Evolutionary conservation across 768 basidiomycete species (phyloP).

Genomic region (Chalciporus chontae): DNA sequence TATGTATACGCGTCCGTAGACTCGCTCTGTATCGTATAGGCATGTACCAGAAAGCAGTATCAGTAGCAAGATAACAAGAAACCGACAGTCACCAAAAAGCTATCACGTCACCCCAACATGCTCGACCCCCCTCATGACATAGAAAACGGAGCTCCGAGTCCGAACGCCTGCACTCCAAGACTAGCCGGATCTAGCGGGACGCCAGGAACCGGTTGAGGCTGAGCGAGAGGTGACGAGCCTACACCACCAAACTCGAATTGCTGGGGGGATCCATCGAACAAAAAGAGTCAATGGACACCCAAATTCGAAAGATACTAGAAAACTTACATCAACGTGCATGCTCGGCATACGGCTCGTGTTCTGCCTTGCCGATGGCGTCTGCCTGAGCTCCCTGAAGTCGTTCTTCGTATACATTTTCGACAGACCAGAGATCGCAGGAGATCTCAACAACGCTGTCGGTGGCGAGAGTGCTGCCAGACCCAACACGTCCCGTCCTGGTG

Average conservation of each 20-base stretch:
- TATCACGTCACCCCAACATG: too few relatives aligned
- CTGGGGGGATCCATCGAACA: slow-evolving; percentile 9
- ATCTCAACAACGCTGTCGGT: slow-evolving; percentile 64
- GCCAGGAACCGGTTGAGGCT: slow-evolving; percentile 19
- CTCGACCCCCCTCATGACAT: slow-evolving; percentile 14
- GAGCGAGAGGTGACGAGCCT: slow-evolving; percentile 29
- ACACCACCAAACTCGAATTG: slow-evolving; percentile 33
- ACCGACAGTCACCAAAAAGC: too few relatives aligned
- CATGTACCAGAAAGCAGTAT: background rate
- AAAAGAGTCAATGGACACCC: background rate
- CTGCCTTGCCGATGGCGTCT: slow-evolving; percentile 63
- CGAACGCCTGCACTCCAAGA: slow-evolving; percentile 19
- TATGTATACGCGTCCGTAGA: background rate
- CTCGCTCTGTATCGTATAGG: background rate
- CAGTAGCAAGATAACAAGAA: too few relatives aligned
- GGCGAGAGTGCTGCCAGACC: slow-evolving; percentile 67
- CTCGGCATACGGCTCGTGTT: slow-evolving; percentile 87
- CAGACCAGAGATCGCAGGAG: slow-evolving; percentile 69
- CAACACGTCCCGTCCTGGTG: slow-evolving; percentile 39
- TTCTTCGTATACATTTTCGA: slow-evolving; percentile 82
- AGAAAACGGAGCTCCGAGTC: slow-evolving; percentile 30
- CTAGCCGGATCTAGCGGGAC: slow-evolving; percentile 16
- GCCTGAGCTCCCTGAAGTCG: slow-evolving; percentile 76
- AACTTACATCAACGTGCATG: slow-evolving; percentile 72
- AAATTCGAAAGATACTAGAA: slow-evolving; percentile 5